A percentile compares a stretch with the other conserved stretches of the same genome.
phyloP scores from a whole-genome alignment of 805 yeast genomes.

The Metschnikowia lunata region DNA sequence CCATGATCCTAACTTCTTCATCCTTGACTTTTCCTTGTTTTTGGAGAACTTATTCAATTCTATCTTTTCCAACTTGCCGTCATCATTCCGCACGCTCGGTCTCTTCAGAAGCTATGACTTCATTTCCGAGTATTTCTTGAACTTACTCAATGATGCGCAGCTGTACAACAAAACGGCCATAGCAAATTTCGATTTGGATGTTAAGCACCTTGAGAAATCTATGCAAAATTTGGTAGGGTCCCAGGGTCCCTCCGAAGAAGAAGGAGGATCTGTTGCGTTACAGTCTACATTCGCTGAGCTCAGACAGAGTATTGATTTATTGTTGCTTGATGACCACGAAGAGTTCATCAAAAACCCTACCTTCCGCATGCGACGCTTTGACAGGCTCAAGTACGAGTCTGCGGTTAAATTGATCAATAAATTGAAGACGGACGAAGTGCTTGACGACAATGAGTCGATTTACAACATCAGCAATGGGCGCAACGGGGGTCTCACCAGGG shows the following conservation, averaged over 20 bases:
- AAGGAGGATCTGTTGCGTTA: slow-evolving; percentile 46
- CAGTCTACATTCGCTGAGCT: slow-evolving; percentile 74
- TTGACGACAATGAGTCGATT: slow-evolving; percentile 12
- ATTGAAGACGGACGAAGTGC: slow-evolving; percentile 27
- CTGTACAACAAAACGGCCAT: slow-evolving; percentile 58
- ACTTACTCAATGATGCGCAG: slow-evolving; percentile 52
- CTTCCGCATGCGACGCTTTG: slow-evolving; percentile 51
- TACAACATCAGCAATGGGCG: slow-evolving; percentile 8
- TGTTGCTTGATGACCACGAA: slow-evolving; percentile 60
- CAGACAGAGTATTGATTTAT: slow-evolving; percentile 71
- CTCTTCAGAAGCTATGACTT: slow-evolving; percentile 84
- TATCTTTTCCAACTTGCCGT: slow-evolving; percentile 78
- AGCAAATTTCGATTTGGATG: slow-evolving; percentile 72
- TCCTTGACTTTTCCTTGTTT: slow-evolving; percentile 81
- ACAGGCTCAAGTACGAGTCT: slow-evolving; percentile 67
- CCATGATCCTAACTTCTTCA: slow-evolving; percentile 64
- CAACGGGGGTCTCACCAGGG: slow-evolving; percentile 13
- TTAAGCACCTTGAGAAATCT: slow-evolving; percentile 65
- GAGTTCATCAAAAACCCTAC: slow-evolving; percentile 53
- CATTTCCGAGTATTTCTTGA: slow-evolving; percentile 65
- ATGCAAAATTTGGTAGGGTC: slow-evolving; percentile 33
- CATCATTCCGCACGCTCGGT: slow-evolving; percentile 70
- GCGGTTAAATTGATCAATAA: slow-evolving; percentile 61
- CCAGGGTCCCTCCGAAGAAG: slow-evolving; percentile 22
- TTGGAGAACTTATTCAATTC: slow-evolving; percentile 81